Conservation (phyloP, 176 grass and related monocot genomes). For the Oryza meyeriana region DNA sequence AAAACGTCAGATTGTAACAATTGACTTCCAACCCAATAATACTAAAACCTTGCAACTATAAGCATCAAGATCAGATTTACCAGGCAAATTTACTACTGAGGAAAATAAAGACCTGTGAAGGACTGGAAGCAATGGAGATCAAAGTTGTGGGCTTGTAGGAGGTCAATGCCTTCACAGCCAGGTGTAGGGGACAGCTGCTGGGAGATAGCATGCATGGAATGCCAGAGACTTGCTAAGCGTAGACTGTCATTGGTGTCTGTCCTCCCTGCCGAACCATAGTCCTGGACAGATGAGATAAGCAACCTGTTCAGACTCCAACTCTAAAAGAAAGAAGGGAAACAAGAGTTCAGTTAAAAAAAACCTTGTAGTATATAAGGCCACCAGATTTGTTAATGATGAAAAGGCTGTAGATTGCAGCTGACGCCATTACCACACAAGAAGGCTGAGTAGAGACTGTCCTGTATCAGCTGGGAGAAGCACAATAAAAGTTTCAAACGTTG, state of each 20-base stretch:
- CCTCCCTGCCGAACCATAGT: conserved; percentile 75
- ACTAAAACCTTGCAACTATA: neutral
- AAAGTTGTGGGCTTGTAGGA: conserved; percentile 83
- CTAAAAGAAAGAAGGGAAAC: conserved; percentile 4
- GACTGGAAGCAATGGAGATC: conserved; percentile 96
- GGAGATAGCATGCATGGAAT: conserved; percentile 97
- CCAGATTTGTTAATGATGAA: conserved; percentile 99
- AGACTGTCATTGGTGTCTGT: conserved; percentile 96
- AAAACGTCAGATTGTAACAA: neutral
- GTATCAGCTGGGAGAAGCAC: conserved; percentile 13
- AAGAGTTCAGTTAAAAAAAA: conserved; percentile 16
- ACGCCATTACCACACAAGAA: conserved; percentile 20
- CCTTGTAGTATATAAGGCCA: conserved; percentile 95
- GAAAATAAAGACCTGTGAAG: conserved; percentile 58
- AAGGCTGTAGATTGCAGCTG: conserved; percentile 86
- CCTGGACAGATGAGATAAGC: conserved; percentile 42
- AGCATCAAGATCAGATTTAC: neutral
- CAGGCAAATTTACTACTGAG: conserved; percentile 11
- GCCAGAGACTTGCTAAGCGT: conserved; percentile 91
- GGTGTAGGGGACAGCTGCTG: conserved; percentile 80
- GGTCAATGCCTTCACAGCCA: conserved; percentile 81
- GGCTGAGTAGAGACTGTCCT: neutral
- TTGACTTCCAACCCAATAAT: neutral
- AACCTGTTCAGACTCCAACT: conserved; percentile 15
- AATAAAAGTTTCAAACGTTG: neutral